Base-by-base conservation (phyloP, 1,284 basidiomycete species). In the Cryptococcus wingfieldii region DNA sequence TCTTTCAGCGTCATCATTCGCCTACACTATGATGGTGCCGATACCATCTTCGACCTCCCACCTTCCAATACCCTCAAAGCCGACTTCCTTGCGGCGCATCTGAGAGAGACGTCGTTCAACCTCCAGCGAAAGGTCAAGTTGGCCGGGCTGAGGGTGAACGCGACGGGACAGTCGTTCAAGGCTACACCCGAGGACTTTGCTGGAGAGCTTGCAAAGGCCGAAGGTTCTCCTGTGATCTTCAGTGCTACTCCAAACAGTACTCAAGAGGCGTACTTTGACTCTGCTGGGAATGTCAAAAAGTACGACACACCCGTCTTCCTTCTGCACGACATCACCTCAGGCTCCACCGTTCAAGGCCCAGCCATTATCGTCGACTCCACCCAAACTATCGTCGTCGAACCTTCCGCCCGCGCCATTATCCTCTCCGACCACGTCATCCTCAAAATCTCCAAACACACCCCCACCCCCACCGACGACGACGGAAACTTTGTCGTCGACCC, bases 391-490 rank as follows among this genome's bases (percentile, higher is more conserved):
- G 63, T 72, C 16, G 61, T 68, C 8, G 61, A 63, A 43, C 69
- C 68, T 4, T 34, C 50, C n/a, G 58, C 58, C 38, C 54, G 38
- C 13, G 69, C 69, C 1, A 53, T 61, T 25, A 55, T 61, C 18
- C 59, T 70, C 14, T 58, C 55, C 25, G 63, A 66, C 38, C 94
- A 94, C 19, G 94, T 93, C 0, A 84, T 92, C 71, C 37, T 10
- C 58, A 46, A 48, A 34, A 6, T 34, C 31, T 34, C 31, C 31
- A 34, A 34, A 34, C 31, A 34, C 6, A 10, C 6, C 7, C 31
- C 31, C 31, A 34, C 31, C 31, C 7, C 31, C 31, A 34, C 10
- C 6, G 47, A 60, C 49, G 53, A 6, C 42, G 28, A 18, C 31
- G 10, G 10, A 6, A 34, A 10, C 31, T 34, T 34, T 34, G 31